Evolutionary conservation across 2,329 filamentous ascomycete species (phyloP).

Genomic region (Cladophialophora bantiana): DNA sequence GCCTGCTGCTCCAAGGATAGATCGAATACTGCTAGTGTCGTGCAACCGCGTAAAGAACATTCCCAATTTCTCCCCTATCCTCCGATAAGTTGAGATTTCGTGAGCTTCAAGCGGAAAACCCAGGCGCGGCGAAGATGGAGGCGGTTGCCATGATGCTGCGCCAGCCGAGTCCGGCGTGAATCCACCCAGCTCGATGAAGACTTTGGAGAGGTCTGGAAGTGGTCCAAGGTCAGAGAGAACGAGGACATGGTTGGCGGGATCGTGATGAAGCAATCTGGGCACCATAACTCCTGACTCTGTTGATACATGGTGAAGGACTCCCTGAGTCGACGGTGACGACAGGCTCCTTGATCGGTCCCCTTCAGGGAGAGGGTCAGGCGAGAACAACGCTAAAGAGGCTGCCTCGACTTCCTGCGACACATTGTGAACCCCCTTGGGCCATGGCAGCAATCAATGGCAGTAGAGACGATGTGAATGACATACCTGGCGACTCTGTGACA

Average conservation of each 20-base stretch:
- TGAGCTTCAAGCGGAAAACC: not conserved
- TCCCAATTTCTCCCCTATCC: constrained; percentile 13
- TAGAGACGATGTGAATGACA: not conserved
- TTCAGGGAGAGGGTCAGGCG: not conserved
- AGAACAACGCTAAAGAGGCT: constrained; percentile 5
- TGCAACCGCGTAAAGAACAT: constrained; percentile 27
- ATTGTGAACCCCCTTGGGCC: not conserved
- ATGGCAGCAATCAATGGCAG: not conserved
- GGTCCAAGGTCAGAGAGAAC: constrained; percentile 25
- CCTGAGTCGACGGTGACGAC: not conserved
- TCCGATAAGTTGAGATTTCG: constrained; percentile 1
- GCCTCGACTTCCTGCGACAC: constrained; percentile 6
- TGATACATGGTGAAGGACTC: not conserved
- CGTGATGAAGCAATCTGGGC: constrained; percentile 20
- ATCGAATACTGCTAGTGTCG: not conserved
- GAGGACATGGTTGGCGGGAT: constrained; percentile 18
- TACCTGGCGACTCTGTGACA: constrained; percentile 21
- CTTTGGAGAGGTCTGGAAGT: constrained; percentile 18
- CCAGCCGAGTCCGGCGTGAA: not conserved
- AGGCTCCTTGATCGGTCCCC: not conserved
- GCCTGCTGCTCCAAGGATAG: not conserved
- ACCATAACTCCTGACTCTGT: constrained; percentile 6
- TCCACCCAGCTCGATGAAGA: constrained; percentile 25
- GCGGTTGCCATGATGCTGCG: not conserved
- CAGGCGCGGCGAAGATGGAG: not conserved